Evolutionary conservation across 148 eudicot species (phyloP).

Genomic region (Cornus suecica): DNA sequence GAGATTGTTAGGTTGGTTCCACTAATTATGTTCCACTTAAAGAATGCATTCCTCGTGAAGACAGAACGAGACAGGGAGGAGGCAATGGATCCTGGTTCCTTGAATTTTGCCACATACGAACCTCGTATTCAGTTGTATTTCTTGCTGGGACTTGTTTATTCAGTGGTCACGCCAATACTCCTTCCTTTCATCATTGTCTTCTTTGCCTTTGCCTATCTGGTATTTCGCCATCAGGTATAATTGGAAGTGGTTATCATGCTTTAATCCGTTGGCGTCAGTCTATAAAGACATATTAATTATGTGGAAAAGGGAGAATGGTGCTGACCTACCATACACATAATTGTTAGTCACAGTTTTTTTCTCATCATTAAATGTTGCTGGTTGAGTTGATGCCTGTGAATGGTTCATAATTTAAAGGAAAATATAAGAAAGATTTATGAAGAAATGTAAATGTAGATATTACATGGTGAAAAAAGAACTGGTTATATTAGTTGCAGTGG

Average conservation of each 20-base stretch:
- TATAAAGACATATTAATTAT: neutral
- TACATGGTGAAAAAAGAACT: neutral
- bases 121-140: slow-evolving; percentile 61
- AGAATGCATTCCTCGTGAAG: slow-evolving; percentile 53
- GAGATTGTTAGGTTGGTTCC: slow-evolving; percentile 58
- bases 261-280: neutral
- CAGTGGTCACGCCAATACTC: slow-evolving; percentile 47
- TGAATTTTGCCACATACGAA: slow-evolving; percentile 37
- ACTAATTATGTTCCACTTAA: slow-evolving; percentile 42
- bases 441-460: neutral
- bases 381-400: neutral
- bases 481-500: neutral
- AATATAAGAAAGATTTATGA: neutral
- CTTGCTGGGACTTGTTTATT: slow-evolving; percentile 53
- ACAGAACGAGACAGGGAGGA: slow-evolving; percentile 53
- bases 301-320: neutral
- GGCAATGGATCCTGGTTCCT: slow-evolving; percentile 61
- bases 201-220: slow-evolving; percentile 51
- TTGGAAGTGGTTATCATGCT: neutral
- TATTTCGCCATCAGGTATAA: slow-evolving; percentile 60
- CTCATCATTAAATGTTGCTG: neutral
- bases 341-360: too few species aligned
- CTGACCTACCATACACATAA: too few species aligned
- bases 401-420: neutral
- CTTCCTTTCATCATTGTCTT: slow-evolving; percentile 54